These are phyloP conservation scores for Hortiboletus rubellus DNA, from an alignment of 1,284 basidiomycete species.

Conservation along the genomic window DNA sequence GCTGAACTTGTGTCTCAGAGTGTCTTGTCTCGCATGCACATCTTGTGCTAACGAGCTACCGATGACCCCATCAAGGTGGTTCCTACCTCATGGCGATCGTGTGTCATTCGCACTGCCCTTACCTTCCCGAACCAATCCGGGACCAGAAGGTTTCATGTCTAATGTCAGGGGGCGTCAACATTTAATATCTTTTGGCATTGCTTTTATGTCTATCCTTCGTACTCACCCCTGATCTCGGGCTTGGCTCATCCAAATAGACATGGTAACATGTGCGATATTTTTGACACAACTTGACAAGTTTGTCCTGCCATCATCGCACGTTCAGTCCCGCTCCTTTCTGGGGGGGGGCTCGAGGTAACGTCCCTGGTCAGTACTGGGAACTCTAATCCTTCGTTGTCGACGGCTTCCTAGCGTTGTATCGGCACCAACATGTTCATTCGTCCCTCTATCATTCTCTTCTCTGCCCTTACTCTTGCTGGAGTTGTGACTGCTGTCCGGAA, in stretches of 20 bases:
- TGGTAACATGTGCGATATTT: background rate
- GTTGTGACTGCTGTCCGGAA: constrained; percentile 9
- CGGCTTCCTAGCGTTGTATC: background rate
- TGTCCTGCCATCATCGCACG: background rate
- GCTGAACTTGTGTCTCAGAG: background rate
- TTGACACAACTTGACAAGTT: background rate
- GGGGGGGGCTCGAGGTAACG: background rate
- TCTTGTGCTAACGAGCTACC: background rate
- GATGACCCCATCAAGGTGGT: background rate
- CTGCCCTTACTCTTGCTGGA: constrained; percentile 8
- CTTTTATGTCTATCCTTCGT: background rate
- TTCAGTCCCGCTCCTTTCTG: background rate
- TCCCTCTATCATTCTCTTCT: constrained; percentile 7
- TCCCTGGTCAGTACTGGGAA: background rate
- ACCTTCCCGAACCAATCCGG: too few species aligned
- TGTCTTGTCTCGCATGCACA: background rate
- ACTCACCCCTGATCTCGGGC: background rate
- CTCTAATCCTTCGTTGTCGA: too few species aligned
- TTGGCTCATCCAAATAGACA: background rate
- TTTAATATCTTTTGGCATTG: background rate
- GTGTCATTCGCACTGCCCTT: background rate
- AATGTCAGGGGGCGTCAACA: background rate
- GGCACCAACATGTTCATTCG: constrained; percentile 16
- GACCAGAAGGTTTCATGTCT: too few species aligned
- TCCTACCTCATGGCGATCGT: background rate